A percentile compares a stretch with the other conserved stretches of the same genome.
Conservation (phyloP, 352 stramenopile species). For the Stramenopiles sp. region DNA sequence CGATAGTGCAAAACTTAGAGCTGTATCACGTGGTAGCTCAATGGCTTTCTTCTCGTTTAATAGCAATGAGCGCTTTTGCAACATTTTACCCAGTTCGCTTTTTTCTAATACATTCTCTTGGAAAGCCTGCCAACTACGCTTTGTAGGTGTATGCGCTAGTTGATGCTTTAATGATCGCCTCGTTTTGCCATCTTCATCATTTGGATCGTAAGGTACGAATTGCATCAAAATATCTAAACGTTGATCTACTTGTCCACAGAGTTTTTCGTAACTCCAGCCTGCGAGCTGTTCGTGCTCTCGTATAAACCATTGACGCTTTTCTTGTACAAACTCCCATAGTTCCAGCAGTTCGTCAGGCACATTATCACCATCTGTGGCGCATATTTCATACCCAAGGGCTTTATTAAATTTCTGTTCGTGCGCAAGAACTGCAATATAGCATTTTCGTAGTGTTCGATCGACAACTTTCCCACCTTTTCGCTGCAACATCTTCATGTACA, state of each 20-base stretch:
- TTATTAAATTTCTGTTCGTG: conserved; percentile 10
- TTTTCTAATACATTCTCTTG: not conserved
- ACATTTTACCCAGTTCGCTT: conserved; percentile 10
- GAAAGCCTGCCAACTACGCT: not conserved
- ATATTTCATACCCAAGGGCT: conserved; percentile 8
- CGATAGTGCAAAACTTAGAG: not conserved
- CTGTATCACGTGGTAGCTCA: not conserved
- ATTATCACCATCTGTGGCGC: not conserved
- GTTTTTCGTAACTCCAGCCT: not conserved
- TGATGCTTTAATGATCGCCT: conserved; percentile 3
- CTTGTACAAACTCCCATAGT: conserved; percentile 7
- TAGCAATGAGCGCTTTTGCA: not conserved
- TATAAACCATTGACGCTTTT: conserved; percentile 11
- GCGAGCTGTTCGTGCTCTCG: not conserved
- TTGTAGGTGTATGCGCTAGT: not conserved
- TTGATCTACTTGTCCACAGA: conserved; percentile 6
- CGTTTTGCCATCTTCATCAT: not conserved
- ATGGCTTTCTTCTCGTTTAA: conserved; percentile 7
- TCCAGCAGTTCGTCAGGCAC: not conserved
- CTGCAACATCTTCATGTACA: conserved; percentile 10
- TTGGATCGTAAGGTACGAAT: not conserved
- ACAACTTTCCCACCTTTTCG: conserved; percentile 13
- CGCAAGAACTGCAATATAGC: not conserved
- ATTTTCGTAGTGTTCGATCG: not conserved
- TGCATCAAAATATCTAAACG: not conserved